Evolutionary conservation across 2,329 filamentous ascomycete species (phyloP).

Genomic region (Aspergillus versicolor): DNA sequence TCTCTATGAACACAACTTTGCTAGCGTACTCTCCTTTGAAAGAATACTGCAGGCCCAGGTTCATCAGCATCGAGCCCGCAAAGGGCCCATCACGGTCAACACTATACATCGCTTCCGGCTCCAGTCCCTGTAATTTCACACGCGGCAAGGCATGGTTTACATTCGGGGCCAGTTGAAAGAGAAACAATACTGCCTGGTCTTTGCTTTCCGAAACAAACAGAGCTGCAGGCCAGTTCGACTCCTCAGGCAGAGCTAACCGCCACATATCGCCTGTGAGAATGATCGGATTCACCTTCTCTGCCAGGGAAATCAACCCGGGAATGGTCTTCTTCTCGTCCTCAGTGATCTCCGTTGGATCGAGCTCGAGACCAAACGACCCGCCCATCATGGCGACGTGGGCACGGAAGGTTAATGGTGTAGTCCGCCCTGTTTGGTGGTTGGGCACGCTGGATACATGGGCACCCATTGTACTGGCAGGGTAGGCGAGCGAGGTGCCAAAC

Average conservation of each 20-base stretch:
- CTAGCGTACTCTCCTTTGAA: slow-evolving; percentile 59
- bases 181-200: slow-evolving; percentile 55
- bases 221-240: slow-evolving; percentile 63
- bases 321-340: slow-evolving; percentile 46
- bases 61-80: slow-evolving; percentile 63
- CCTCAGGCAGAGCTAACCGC: slow-evolving; percentile 57
- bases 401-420: slow-evolving; percentile 59
- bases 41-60: slow-evolving; percentile 56
- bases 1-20: slow-evolving; percentile 57
- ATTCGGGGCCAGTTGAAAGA: slow-evolving; percentile 57
- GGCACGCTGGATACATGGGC: slow-evolving; percentile 63
- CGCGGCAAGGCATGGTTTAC: slow-evolving; percentile 56
- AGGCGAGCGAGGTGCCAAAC: slow-evolving; percentile 62
- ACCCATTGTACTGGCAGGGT: slow-evolving; percentile 63
- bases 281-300: slow-evolving; percentile 59
- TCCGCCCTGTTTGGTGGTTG: slow-evolving; percentile 58
- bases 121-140: slow-evolving; percentile 58
- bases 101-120: slow-evolving; percentile 54
- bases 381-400: slow-evolving; percentile 69
- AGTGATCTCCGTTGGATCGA: slow-evolving; percentile 51
- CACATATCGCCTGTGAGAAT: slow-evolving; percentile 60
- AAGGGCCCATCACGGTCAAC: slow-evolving; percentile 53
- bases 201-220: slow-evolving; percentile 58
- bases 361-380: slow-evolving; percentile 64
- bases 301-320: slow-evolving; percentile 54